Evolutionary conservation across 2,329 filamentous ascomycete species (phyloP), one percentile per base, ranked within the genome.

Genomic region (Orbilia ellipsospora): DNA sequence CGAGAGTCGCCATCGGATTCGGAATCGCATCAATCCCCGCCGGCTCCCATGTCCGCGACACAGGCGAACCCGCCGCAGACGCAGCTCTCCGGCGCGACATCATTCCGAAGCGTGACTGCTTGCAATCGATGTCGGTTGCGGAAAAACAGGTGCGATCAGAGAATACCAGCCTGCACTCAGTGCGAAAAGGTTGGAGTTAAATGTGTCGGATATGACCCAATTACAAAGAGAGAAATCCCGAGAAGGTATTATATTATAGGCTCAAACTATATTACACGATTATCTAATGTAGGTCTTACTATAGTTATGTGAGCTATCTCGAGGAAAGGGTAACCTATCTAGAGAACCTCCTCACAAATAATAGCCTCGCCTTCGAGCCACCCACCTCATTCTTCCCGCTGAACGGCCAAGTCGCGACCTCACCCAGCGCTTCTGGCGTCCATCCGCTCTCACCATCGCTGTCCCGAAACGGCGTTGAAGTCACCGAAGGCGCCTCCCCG

Each of bases 121-220:
- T 98, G 94, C 83, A 97, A 97, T 84, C 89, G 93, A 48, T 98
- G 94, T 83, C 88, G 94, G 54, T 84, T 96, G 82, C 88, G 94
- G 80, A 98, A 98, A 85, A 98, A 97, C 82, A 88, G 93, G 63
- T 98, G 94, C 83, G 94, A 98, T 83, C 94, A 97, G 86, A 90
- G 91, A 78, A 86, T 98, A 77, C 94, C 94, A 7, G 92, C 92
- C 80, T 98, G 94, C 82, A 90, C 92, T 50, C 92, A 92, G 79
- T 98, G 94, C 83, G 93, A 94, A 82, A 97, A 97, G 84, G 94
- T 92, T n/a, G 88, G 88, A 72, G 92, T 96, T 54, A 90, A 92
- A 78, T 98, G 95, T 82, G 93, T 97, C 60, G 94, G 94, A 77
- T 97, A 97, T 82, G 94, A 98, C 81, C 94, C 94, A 40, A 97